phyloP scores from a whole-genome alignment of 2,329 filamentous ascomycete species.

The Stagonosporopsis rhizophila region DNA sequence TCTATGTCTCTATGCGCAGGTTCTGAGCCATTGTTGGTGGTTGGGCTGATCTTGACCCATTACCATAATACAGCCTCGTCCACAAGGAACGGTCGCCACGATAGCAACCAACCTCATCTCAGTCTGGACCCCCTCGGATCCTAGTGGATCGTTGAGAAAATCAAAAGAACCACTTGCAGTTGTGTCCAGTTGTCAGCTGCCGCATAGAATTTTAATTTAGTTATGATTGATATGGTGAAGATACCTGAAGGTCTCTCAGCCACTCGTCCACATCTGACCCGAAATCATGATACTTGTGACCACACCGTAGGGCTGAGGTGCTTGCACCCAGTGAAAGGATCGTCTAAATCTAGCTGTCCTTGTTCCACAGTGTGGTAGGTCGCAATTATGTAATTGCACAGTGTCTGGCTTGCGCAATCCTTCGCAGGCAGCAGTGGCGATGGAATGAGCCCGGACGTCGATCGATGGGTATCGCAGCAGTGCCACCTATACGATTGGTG shows the following conservation, averaged over 20 bases:
- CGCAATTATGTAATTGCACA: neutral
- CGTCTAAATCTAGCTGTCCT: neutral
- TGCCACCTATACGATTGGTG: neutral
- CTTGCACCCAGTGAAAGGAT: neutral
- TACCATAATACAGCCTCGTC: neutral
- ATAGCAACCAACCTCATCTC: neutral
- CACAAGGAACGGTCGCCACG: neutral
- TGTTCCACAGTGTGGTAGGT: neutral
- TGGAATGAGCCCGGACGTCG: neutral
- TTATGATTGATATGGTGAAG: no score
- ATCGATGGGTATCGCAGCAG: neutral
- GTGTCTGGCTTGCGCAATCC: slow-evolving; percentile 5
- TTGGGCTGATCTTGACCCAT: neutral
- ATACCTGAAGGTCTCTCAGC: no score
- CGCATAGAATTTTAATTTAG: neutral
- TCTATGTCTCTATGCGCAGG: neutral
- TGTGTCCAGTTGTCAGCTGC: neutral
- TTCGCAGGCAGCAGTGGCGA: slow-evolving; percentile 12
- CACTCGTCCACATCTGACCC: neutral
- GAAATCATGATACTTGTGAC: neutral
- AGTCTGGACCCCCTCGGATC: neutral
- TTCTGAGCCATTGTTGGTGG: neutral
- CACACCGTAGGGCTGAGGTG: neutral
- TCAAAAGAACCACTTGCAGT: neutral
- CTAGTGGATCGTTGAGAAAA: neutral